Percentiles rank a stretch among this genome's conserved stretches.
Evolutionary conservation across 2,329 filamentous ascomycete genomes (phyloP).

Genomic region (Diatrype stigma): DNA sequence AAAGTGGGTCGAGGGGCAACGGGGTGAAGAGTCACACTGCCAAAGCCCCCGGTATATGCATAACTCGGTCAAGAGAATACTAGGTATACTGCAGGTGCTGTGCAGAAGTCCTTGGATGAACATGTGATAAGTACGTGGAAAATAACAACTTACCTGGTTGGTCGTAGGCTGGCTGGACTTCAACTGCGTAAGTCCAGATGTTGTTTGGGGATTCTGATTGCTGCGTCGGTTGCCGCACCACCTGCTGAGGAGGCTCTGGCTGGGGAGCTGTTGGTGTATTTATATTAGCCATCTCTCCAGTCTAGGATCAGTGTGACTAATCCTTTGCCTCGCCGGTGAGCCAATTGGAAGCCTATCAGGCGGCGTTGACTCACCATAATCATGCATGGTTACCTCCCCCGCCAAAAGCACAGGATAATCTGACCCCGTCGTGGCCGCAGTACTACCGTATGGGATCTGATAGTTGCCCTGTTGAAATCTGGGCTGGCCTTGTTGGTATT

Average conservation of each 20-base stretch:
- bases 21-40: background rate
- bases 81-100: background rate
- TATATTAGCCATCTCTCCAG: background rate
- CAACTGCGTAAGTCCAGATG: conserved; percentile 24
- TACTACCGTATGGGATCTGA: background rate
- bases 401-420: background rate
- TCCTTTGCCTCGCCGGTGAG: background rate
- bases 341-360: background rate
- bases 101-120: background rate
- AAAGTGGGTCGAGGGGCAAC: background rate
- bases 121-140: conserved; percentile 3
- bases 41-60: background rate
- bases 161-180: conserved; percentile 20
- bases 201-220: background rate
- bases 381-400: background rate
- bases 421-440: background rate
- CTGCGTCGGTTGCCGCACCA: too few species aligned
- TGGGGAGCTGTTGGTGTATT: background rate
- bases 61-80: background rate
- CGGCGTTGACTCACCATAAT: background rate
- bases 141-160: conserved; percentile 12
- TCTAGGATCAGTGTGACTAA: background rate
- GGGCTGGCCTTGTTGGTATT: too few species aligned
- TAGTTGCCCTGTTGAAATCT: too few species aligned
- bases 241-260: background rate